Percentiles rank a stretch among this genome's conserved stretches.
These are phyloP conservation scores for Mortierella sp. DNA, from an alignment of 371 early-diverging fungal species.

Conservation along the genomic window DNA sequence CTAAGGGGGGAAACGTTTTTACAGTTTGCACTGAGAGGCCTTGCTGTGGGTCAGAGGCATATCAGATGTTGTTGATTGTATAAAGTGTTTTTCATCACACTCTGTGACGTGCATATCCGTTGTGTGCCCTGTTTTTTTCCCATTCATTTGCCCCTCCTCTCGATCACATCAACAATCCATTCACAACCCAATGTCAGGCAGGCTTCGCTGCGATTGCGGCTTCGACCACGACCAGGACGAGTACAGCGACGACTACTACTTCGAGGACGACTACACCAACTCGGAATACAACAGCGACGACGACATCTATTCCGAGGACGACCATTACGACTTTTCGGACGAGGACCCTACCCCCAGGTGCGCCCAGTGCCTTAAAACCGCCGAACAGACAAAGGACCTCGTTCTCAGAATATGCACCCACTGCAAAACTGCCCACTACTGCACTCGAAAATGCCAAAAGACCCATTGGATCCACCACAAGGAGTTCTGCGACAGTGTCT, in stretches of 20 bases:
- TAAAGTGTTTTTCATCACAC: no score
- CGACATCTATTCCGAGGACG: neutral
- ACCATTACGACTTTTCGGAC: neutral
- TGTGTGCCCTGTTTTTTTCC: no score
- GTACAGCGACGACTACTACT: neutral
- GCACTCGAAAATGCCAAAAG: constrained; percentile 24
- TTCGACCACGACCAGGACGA: neutral
- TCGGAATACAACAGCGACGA: neutral
- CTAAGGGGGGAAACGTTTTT: no score
- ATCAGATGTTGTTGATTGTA: no score
- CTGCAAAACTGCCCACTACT: constrained; percentile 8
- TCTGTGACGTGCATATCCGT: neutral
- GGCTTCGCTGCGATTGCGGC: neutral
- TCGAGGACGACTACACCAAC: neutral
- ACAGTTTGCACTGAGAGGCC: neutral
- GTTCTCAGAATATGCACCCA: neutral
- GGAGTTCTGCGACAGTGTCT: constrained; percentile 5
- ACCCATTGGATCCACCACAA: constrained; percentile 23
- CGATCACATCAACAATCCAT: neutral
- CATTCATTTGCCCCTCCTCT: neutral
- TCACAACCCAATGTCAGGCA: neutral
- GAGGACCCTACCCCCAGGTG: neutral
- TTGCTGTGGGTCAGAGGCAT: no score
- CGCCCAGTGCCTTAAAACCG: constrained; percentile 1
- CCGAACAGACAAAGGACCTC: neutral